Evolutionary conservation across 495 filamentous ascomycete species (phyloP).

Genomic region (Monascus purpureus): DNA sequence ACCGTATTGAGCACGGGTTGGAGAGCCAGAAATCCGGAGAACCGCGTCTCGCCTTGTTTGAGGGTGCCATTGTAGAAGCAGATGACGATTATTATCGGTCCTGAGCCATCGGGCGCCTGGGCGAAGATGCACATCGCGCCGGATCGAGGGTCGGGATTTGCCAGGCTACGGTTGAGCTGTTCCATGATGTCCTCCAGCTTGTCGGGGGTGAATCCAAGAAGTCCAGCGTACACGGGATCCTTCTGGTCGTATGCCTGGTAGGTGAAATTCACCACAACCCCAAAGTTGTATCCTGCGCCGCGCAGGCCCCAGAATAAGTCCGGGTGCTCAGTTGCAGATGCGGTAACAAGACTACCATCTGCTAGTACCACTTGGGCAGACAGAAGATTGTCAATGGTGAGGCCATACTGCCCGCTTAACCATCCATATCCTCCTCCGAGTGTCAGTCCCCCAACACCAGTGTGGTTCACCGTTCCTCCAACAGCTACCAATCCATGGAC

Average conservation of each 20-base stretch:
- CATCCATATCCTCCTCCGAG: constrained; percentile 40
- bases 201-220: constrained; percentile 24
- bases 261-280: constrained; percentile 24
- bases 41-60: constrained; percentile 26
- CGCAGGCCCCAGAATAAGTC: constrained; percentile 32
- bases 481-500: constrained; percentile 40
- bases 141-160: constrained; percentile 15
- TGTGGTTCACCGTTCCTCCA: constrained; percentile 46
- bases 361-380: constrained; percentile 28
- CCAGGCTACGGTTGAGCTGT: constrained; percentile 27
- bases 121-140: constrained; percentile 27
- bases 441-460: constrained; percentile 42
- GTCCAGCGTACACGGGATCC: constrained; percentile 31
- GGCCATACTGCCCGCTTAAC: constrained; percentile 28
- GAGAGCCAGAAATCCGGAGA: constrained; percentile 21
- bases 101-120: constrained; percentile 17
- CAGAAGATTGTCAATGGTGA: constrained; percentile 34
- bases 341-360: constrained; percentile 21
- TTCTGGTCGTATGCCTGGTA: constrained; percentile 23
- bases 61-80: constrained; percentile 39
- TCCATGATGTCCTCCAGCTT: constrained; percentile 26
- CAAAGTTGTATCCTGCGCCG: constrained; percentile 26
- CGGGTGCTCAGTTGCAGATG: constrained; percentile 14
- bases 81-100: constrained; percentile 24
- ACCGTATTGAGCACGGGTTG: constrained; percentile 23